A percentile compares a stretch with the other conserved stretches of the same genome.
These are phyloP conservation scores for Fraxinus sp. DNA, from an alignment of 305 asterid species.

Conservation along the genomic window DNA sequence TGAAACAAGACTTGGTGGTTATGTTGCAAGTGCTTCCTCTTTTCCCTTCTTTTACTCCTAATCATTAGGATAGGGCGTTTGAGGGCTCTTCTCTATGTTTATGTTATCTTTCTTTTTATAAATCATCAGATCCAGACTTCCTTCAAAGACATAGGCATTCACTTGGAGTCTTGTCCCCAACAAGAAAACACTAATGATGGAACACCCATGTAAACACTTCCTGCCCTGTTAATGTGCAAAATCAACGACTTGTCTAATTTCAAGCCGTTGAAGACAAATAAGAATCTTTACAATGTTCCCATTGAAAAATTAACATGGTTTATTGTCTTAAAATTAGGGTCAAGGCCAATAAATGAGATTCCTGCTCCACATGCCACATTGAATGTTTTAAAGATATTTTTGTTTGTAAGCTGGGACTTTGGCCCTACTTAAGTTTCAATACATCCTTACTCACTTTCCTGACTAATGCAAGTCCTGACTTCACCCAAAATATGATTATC, in stretches of 20 bases:
- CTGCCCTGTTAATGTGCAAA: slow-evolving; percentile 14
- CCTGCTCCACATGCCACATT: background rate
- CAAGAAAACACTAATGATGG: background rate
- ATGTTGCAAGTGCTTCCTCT: background rate
- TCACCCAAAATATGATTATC: background rate
- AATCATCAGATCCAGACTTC: background rate
- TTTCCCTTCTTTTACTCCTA: background rate
- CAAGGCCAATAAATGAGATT: background rate
- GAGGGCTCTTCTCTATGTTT: background rate
- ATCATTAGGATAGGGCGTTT: background rate
- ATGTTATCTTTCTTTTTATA: background rate
- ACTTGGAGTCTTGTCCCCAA: background rate
- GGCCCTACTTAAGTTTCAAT: background rate
- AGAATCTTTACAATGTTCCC: background rate
- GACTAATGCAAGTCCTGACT: background rate
- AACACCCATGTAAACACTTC: background rate
- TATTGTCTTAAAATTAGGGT: background rate
- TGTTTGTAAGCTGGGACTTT: background rate
- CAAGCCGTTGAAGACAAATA: background rate
- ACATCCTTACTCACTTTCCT: background rate
- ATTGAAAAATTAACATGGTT: background rate
- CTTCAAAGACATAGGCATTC: background rate
- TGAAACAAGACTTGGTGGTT: background rate
- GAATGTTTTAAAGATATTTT: background rate
- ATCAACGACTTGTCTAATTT: slow-evolving; percentile 6